Evolutionary conservation across 148 eudicot genomes (phyloP), one percentile per base, ranked within the genome.

Genomic region (Cornus suecica): DNA sequence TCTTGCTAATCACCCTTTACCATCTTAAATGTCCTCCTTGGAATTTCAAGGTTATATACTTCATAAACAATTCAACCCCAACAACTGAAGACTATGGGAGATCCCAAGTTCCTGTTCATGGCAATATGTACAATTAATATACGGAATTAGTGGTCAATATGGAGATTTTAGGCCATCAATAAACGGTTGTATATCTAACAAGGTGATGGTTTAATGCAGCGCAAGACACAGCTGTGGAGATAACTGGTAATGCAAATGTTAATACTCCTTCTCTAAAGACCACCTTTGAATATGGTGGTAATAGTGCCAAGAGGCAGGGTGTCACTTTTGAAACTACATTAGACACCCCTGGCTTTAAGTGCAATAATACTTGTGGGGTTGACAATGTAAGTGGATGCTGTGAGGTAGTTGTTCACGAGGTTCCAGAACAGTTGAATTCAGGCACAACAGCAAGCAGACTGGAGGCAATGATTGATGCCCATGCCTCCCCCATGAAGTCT

Each of bases 181-280:
- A 41, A 9, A 22, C 24, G 20, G 58, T 64, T 27, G 10, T 64
- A 37, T 45, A 20, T 42, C 10, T 76, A 24, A 42, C 34, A 18
- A n/a, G 32, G 24, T 61, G 29, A 28, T 71, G 61, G 37, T 77
- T 65, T 71, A 24, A 27, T 74, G 37, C 66, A 37, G 80, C 29
- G 23, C 23, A 65, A 64, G 80, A 71, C 70, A 29, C 8, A n/a
- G 61, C 54, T 62, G 34, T 26, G 74, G 78, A 77, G 80, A 66
- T 68, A 54, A 62, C 26, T 6, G 52, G 71, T 51, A 65, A 73
- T 81, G n/a, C 8, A 31, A 67, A 72, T 65, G 31, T 29, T 31
- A 18, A 22, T 37, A 42, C 56, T 70, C 48, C 76, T 64, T 56
- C 75, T 66, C 61, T 45, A n/a, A 77, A 24, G 10, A 4, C 75